A percentile compares a stretch with the other conserved stretches of the same genome.
Conservation (phyloP, 345 rosid species). For the Sapria himalayana region DNA sequence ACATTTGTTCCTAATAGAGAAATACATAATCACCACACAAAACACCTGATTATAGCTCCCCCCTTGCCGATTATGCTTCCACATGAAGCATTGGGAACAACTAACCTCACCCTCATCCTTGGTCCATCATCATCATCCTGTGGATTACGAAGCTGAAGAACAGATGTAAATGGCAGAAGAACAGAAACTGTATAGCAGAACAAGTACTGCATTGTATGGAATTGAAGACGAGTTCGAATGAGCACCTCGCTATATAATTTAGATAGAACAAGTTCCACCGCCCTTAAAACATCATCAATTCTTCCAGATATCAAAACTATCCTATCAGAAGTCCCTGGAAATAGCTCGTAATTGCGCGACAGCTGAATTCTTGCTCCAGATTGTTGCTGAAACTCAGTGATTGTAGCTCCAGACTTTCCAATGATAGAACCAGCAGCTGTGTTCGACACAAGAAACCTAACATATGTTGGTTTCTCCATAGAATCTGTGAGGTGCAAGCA, state of each 20-base stretch:
- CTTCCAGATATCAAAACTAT: constrained; percentile 71
- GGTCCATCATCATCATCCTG: constrained; percentile 64
- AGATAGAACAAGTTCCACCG: constrained; percentile 62
- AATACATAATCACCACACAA: constrained; percentile 5
- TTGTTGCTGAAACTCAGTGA: constrained; percentile 82
- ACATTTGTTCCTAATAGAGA: constrained; percentile 4
- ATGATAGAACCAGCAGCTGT: constrained; percentile 97
- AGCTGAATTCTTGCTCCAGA: constrained; percentile 93
- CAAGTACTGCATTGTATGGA: neutral
- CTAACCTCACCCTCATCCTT: constrained; percentile 64
- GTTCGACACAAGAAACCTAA: constrained; percentile 88
- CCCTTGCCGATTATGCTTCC: constrained; percentile 99
- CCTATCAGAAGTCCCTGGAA: constrained; percentile 91
- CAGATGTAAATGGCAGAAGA: constrained; percentile 6
- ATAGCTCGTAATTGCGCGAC: constrained; percentile 81
- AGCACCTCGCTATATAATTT: constrained; percentile 81
- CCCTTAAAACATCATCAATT: constrained; percentile 57
- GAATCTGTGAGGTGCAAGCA: constrained; percentile 26
- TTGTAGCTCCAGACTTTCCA: constrained; percentile 96
- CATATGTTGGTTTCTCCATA: constrained; percentile 55
- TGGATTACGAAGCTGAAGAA: constrained; percentile 46
- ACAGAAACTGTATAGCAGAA: constrained; percentile 3
- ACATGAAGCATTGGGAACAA: constrained; percentile 90
- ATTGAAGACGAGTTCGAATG: constrained; percentile 4
- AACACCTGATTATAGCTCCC: constrained; percentile 92